Evolutionary conservation across 306 rosid species (phyloP), one percentile per base, ranked within the genome.

Genomic region (Quercus alba): DNA sequence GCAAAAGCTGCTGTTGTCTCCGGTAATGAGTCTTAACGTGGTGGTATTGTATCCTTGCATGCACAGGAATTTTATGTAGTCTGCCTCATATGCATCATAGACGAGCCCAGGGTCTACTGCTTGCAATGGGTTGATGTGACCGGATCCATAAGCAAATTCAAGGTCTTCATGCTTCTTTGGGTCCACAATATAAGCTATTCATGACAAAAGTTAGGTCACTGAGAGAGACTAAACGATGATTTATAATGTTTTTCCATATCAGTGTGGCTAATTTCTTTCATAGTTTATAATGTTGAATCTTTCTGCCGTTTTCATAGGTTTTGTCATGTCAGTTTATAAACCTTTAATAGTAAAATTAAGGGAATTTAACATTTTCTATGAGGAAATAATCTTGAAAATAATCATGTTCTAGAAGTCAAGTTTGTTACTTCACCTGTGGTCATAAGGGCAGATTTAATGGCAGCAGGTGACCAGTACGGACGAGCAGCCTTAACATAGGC

Each of bases 391-490:
- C 11, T 2, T 38, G 46, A 38, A 38, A 8, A 38, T 38, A 38
- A 38, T 38, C 46, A 8, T 38, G 46, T 38, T 38, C 11, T 38
- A 8, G 10, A 38, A 38, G 46, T 10, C 25, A 49, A 14, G 26
- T 3, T 12, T 18, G 5, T 51, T 20, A 6, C 17, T 19, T 72
- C 23, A 84, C 85, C 83, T 59, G 85, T 81, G 38, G 85, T 85
- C 81, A 81, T 77, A n/a, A 85, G 80, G 20, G 82, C 82, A 12
- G 87, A 80, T 75, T 76, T 80, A 62, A 80, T 73, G 5, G 84
- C 77, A 31, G 87, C 84, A 17, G 84, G 84, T 6, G 84, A 84
- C 87, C 87, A 84, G 44, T 77, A 10, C n/a, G 79, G 87, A 56
- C 77, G 82, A 56, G 72, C 75, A 12, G 87, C 79, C 80, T 84